phyloP scores from a whole-genome alignment of 2,329 filamentous ascomycete genomes.

The Periconia sp. region DNA sequence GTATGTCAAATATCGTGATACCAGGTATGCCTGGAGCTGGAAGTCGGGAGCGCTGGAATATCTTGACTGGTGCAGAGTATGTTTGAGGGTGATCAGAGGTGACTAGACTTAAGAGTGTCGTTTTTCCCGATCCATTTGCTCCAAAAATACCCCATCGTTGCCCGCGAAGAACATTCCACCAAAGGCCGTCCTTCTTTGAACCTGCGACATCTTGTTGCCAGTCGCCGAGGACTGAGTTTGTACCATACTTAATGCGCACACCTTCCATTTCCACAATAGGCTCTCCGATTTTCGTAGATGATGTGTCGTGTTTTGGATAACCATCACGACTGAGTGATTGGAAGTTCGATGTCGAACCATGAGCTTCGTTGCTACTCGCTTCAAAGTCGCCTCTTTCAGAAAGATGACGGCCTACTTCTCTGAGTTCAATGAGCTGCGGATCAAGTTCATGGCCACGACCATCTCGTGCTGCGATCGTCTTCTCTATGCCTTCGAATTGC shows the following conservation, averaged over 20 bases:
- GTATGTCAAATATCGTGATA: constrained; percentile 91
- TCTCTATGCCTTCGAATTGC: constrained; percentile 31
- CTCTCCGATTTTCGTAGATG: constrained; percentile 58
- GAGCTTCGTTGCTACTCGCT: constrained; percentile 6
- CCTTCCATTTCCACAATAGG: constrained; percentile 86
- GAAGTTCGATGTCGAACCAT: constrained; percentile 2
- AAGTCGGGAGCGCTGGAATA: constrained; percentile 83
- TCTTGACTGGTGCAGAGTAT: constrained; percentile 83
- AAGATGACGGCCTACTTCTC: constrained; percentile 36
- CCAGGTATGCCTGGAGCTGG: constrained; percentile 74
- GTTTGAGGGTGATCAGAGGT: constrained; percentile 96
- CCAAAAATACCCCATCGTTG: constrained; percentile 94
- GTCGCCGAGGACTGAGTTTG: constrained; percentile 78
- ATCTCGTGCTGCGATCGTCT: constrained; percentile 33
- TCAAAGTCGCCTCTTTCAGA: constrained; percentile 38
- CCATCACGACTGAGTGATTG: constrained; percentile 37
- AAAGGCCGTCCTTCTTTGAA: constrained; percentile 65
- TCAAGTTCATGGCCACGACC: constrained; percentile 15
- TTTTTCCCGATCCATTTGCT: constrained; percentile 94
- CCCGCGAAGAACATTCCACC: constrained; percentile 83
- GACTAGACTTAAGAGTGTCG: constrained; percentile 88
- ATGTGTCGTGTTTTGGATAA: constrained; percentile 29
- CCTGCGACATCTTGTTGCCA: constrained; percentile 70
- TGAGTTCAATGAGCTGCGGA: constrained; percentile 27
- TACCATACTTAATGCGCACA: constrained; percentile 80